Percentiles rank a stretch among this genome's conserved stretches.
phyloP scores from a whole-genome alignment of 768 basidiomycete species.

The Naganishia randhawae region DNA sequence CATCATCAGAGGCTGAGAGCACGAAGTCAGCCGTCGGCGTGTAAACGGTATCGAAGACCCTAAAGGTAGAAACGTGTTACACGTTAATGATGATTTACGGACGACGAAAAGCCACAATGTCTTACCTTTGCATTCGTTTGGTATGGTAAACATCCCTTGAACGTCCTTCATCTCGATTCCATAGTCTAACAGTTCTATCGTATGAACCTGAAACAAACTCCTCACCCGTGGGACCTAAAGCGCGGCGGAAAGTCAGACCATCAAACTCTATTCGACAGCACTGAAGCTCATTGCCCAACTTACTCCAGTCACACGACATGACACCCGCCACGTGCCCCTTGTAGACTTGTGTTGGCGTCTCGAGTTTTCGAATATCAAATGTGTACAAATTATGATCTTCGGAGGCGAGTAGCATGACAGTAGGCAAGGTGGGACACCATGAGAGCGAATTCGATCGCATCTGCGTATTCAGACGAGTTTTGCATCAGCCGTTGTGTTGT shows the following conservation, averaged over 20 bases:
- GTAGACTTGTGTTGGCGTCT: conserved; percentile 82
- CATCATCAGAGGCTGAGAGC: conserved; percentile 85
- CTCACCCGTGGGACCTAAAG: conserved; percentile 69
- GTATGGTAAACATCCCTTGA: conserved; percentile 91
- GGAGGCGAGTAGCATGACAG: conserved; percentile 83
- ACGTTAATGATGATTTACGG: not conserved
- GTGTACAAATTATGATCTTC: conserved; percentile 99
- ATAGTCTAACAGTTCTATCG: conserved; percentile 90
- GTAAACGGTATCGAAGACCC: conserved; percentile 81
- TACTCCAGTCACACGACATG: conserved; percentile 92
- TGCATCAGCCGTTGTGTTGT: no score
- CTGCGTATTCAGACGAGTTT: conserved; percentile 50
- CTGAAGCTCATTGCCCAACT: conserved; percentile 24
- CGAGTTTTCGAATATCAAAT: conserved; percentile 84
- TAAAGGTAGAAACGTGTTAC: not conserved
- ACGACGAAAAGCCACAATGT: no score
- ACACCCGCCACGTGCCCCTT: conserved; percentile 96
- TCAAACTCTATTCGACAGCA: not conserved
- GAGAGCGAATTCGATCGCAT: conserved; percentile 85
- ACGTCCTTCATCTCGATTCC: conserved; percentile 79
- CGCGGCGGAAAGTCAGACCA: not conserved
- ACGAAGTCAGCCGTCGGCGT: conserved; percentile 88
- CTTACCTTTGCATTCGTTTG: conserved; percentile 86
- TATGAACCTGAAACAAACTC: conserved; percentile 96
- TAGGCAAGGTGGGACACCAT: conserved; percentile 96